Percentiles rank a stretch among this genome's conserved stretches.
Conservation (phyloP, 2,329 filamentous ascomycete species). For the Penicillium sp. region DNA sequence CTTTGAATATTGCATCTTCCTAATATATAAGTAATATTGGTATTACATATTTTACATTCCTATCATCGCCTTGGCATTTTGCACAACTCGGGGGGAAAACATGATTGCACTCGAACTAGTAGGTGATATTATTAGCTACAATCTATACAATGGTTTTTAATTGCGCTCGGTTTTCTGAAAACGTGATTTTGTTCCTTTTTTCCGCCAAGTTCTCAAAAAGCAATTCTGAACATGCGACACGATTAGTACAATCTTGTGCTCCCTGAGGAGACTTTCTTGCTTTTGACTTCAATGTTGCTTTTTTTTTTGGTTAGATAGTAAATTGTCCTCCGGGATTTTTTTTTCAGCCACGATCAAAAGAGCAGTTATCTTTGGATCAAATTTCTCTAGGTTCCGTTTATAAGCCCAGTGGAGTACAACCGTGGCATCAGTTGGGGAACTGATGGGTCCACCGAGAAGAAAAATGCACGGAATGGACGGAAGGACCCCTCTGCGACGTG, state of each 20-base stretch:
- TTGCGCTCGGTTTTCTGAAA: background rate
- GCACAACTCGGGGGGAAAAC: background rate
- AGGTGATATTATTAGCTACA: conserved; percentile 1
- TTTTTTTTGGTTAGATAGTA: background rate
- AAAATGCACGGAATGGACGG: conserved; percentile 14
- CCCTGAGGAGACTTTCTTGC: background rate
- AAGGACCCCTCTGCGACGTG: background rate
- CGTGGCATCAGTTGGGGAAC: conserved; percentile 1
- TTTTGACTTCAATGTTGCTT: background rate
- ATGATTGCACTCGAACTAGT: background rate
- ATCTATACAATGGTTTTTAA: background rate
- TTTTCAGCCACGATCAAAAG: background rate
- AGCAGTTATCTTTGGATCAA: background rate
- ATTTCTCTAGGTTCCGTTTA: background rate
- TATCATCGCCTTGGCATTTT: background rate
- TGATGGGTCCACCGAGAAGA: conserved; percentile 13
- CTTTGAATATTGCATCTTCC: background rate
- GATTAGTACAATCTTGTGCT: background rate
- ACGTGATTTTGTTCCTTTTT: background rate
- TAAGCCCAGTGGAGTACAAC: conserved; percentile 11
- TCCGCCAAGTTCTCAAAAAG: background rate
- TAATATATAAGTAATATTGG: background rate
- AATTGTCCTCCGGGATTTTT: background rate
- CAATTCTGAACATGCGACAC: background rate
- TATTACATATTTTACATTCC: background rate